phyloP scores from a whole-genome alignment of 352 stramenopile species.

The Blastocystis sp. region DNA sequence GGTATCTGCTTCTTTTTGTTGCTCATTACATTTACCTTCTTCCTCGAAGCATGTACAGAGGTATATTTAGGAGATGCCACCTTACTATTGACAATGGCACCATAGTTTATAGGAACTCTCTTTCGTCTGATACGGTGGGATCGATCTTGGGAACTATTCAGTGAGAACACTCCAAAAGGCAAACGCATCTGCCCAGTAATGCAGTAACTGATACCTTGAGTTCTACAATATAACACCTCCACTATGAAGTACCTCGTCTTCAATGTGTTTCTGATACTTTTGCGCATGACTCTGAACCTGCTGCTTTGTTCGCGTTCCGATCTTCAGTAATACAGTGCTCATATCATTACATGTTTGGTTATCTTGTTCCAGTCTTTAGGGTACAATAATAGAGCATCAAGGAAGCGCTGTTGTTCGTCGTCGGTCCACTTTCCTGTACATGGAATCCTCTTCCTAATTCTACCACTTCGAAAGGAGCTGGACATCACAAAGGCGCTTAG shows the following conservation, averaged over 20 bases:
- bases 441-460: neutral
- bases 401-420: conserved; percentile 7
- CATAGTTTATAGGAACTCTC: neutral
- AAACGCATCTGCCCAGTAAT: conserved; percentile 23
- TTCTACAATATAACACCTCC: neutral
- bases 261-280: conserved; percentile 32
- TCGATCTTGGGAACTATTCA: neutral
- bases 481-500: too few relatives aligned
- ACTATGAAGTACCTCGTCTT: neutral
- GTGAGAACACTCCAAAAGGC: neutral
- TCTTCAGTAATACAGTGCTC: neutral
- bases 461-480: neutral
- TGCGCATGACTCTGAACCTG: conserved; percentile 32
- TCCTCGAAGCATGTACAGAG: too few relatives aligned
- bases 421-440: neutral
- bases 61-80: too few relatives aligned
- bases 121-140: neutral
- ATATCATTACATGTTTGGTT: neutral
- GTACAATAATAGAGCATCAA: neutral
- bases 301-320: conserved; percentile 4
- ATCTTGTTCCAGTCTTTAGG: conserved; percentile 3
- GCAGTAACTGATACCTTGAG: neutral
- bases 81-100: neutral
- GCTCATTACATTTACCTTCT: too few relatives aligned
- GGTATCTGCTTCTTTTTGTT: too few relatives aligned